phyloP scores from a whole-genome alignment of 345 rosid species.

The Corchorus olitorius region DNA sequence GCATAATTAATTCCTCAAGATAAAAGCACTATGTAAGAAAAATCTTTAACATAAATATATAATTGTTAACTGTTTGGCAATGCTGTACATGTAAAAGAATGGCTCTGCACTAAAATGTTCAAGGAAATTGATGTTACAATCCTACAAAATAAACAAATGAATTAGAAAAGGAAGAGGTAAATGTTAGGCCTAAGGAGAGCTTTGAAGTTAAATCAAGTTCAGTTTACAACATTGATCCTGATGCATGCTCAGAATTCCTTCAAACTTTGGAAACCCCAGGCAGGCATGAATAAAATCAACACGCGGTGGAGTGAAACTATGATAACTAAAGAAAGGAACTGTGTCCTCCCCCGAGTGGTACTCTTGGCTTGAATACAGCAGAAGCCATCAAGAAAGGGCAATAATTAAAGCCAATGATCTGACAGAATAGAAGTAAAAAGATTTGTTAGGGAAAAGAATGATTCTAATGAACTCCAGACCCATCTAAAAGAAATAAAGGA shows the following conservation, averaged over 20 bases:
- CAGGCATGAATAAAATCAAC: not conserved
- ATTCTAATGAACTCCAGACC: not conserved
- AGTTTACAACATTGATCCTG: not conserved
- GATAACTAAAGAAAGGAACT: constrained; percentile 55
- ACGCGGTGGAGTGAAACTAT: not conserved
- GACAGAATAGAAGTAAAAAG: constrained; percentile 23
- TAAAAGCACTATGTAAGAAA: not conserved
- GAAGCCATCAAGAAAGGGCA: constrained; percentile 62
- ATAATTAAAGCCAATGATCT: constrained; percentile 73
- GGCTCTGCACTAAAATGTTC: not conserved
- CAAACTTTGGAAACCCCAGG: not conserved
- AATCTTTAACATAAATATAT: not conserved
- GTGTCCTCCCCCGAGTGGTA: constrained; percentile 83
- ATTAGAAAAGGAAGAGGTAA: not conserved
- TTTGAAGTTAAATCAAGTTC: not conserved
- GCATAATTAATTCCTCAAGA: not conserved
- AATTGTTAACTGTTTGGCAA: not conserved
- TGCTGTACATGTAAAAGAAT: not conserved
- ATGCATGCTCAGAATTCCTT: not conserved
- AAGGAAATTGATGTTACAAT: not conserved
- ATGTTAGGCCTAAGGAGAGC: not conserved
- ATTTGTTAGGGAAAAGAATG: not conserved
- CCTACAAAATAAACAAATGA: not conserved
- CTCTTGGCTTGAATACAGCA: constrained; percentile 69
- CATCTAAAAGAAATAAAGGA: not conserved